Conservation (phyloP, 345 rosid species). For the Ceriops zippeliana region DNA sequence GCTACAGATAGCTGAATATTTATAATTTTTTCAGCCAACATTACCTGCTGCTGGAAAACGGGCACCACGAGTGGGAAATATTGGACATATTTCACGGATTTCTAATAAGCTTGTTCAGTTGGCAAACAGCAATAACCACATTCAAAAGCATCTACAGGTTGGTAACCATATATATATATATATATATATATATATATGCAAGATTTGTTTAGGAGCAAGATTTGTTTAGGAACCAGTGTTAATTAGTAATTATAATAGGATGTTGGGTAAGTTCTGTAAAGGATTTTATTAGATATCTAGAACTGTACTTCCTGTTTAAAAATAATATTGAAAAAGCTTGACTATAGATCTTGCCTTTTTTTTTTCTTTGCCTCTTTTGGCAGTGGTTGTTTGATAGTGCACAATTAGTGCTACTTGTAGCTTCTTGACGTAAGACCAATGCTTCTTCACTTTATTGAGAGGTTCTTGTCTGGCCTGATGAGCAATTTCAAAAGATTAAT, state of each 20-base stretch:
- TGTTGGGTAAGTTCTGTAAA: too few species aligned
- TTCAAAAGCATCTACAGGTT: slow-evolving; percentile 75
- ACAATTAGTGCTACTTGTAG: too few species aligned
- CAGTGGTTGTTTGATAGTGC: too few species aligned
- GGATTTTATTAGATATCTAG: too few species aligned
- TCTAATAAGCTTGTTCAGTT: slow-evolving; percentile 77
- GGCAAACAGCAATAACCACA: slow-evolving; percentile 50
- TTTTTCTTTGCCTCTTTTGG: too few species aligned
- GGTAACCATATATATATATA: slow-evolving; percentile 18
- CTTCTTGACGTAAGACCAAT: background rate
- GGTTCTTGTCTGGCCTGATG: background rate
- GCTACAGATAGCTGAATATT: background rate
- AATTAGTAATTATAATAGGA: too few species aligned
- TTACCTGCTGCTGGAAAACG: slow-evolving; percentile 63
- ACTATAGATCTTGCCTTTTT: too few species aligned
- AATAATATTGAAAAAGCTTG: too few species aligned
- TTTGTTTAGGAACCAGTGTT: too few species aligned
- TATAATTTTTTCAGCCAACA: slow-evolving; percentile 60
- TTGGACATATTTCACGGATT: slow-evolving; percentile 84
- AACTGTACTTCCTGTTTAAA: too few species aligned
- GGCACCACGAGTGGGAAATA: slow-evolving; percentile 77
- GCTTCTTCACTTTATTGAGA: background rate
- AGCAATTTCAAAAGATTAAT: background rate
- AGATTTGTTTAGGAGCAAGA: background rate
- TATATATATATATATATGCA: background rate